Conservation (phyloP, 2,329 filamentous ascomycete genomes). For the Didymella pinodella region DNA sequence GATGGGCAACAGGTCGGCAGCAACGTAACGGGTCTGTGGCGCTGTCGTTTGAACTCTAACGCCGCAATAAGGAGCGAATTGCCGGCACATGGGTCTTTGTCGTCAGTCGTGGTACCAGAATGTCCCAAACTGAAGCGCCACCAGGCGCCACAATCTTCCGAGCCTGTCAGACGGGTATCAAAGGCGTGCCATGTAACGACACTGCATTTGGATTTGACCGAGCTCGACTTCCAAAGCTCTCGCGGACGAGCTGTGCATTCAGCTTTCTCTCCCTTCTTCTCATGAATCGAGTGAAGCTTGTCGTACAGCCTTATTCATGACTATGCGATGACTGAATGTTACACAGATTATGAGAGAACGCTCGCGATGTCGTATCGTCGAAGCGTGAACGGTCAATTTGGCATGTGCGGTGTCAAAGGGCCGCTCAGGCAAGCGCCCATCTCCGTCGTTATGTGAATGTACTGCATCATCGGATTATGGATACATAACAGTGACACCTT, state of each 20-base stretch:
- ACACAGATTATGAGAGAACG: slow-evolving; percentile 5
- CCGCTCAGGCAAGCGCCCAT: slow-evolving; percentile 11
- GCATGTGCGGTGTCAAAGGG: slow-evolving; percentile 7
- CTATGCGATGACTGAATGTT: slow-evolving; percentile 6
- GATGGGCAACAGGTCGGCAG: slow-evolving; percentile 12
- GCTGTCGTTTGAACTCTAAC: slow-evolving; percentile 28
- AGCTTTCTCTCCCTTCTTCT: not conserved
- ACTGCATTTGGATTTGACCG: not conserved
- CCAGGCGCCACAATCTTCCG: slow-evolving; percentile 26
- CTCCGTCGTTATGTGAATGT: slow-evolving; percentile 5
- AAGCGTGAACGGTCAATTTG: slow-evolving; percentile 11
- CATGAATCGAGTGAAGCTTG: not conserved
- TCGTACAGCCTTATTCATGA: slow-evolving; percentile 5
- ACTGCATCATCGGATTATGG: slow-evolving; percentile 4
- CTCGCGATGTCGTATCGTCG: slow-evolving; percentile 1
- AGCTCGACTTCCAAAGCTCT: not conserved
- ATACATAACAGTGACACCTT: slow-evolving; percentile 1
- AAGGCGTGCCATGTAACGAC: slow-evolving; percentile 13
- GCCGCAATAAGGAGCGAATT: slow-evolving; percentile 17
- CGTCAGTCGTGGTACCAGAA: slow-evolving; percentile 31
- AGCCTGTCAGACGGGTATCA: slow-evolving; percentile 29
- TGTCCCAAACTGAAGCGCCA: slow-evolving; percentile 20
- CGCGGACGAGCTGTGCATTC: not conserved
- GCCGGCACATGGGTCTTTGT: slow-evolving; percentile 16
- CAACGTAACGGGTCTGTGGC: slow-evolving; percentile 25